Evolutionary conservation across 2,329 filamentous ascomycete species (phyloP), one percentile per base, ranked within the genome.

Genomic region (Mollisia scopiformis): DNA sequence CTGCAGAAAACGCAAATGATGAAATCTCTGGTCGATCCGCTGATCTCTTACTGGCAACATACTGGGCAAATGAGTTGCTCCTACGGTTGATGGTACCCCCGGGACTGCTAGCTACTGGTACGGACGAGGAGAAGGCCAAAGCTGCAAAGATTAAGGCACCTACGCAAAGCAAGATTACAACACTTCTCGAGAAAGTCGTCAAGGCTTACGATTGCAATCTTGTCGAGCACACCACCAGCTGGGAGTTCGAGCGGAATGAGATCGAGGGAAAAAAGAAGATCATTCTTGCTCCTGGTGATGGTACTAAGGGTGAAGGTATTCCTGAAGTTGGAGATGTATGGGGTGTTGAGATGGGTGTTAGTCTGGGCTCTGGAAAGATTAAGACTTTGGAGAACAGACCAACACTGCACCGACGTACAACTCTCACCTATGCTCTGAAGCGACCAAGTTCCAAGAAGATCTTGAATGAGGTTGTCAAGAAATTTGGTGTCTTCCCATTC

Each of bases 401-500:
- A 55, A 99, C 95, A 51, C 86, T 99, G 67, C 93, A 98, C 81
- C 92, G 94, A 75, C 91, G 94, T 73, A 98, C 95, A 60, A 89
- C 87, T 68, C 93, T 92, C 70, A 97, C 92, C 63, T 97, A 97
- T 78, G 88, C 88, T 63, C 84, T 99, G 68, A 99, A 98, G 88
- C 89, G 95, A 69, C 92, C 92, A 63, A 96, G 92, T 68, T 97
- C 94, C 55, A 88, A 94, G 75, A 92, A 96, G 79, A 90, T 94
- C 53, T 84, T 98, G 56, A 96, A 93, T 50, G 95, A 98, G 80
- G 90, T 97, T 63, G 89, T 96, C 77, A 96, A 94, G 88, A 97
- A 94, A 82, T 99, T 98, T 74, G 93, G 94, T 68, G 92, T 87
- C 65, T 99, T 99, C 85, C 95, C 95, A 71, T 99, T 99, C 87